These are phyloP conservation scores for Penicillium vulpinum DNA, from an alignment of 2,329 filamentous ascomycete species.

Conservation along the genomic window DNA sequence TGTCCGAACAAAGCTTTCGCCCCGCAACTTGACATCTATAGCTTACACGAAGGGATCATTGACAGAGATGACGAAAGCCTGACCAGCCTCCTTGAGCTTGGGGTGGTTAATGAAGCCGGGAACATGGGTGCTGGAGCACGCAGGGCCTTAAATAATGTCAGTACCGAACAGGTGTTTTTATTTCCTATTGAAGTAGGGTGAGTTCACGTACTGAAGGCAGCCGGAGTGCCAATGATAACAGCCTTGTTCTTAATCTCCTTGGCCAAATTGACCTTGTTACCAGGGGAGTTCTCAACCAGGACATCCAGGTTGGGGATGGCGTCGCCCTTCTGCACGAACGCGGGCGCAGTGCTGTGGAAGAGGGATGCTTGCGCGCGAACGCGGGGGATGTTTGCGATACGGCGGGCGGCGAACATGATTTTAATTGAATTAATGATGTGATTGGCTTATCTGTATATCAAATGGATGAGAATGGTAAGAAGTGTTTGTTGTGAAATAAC, in stretches of 20 bases:
- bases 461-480: background rate
- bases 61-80: constrained; percentile 86
- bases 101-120: constrained; percentile 83
- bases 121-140: constrained; percentile 70
- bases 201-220: constrained; percentile 63
- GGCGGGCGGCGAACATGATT: constrained; percentile 42
- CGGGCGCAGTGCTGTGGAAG: constrained; percentile 43
- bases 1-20: background rate
- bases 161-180: background rate
- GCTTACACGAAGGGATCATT: constrained; percentile 93
- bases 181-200: background rate
- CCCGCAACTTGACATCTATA: background rate
- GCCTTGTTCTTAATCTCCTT: constrained; percentile 75
- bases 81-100: constrained; percentile 73
- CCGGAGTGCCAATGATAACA: constrained; percentile 81
- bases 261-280: constrained; percentile 85
- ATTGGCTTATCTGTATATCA: background rate
- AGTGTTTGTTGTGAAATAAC: background rate
- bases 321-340: constrained; percentile 73
- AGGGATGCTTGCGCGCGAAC: constrained; percentile 33
- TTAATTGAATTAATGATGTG: background rate
- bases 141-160: constrained; percentile 48
- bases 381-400: constrained; percentile 36
- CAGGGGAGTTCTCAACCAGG: constrained; percentile 81
- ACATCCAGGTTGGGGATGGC: constrained; percentile 73